Percentiles rank a stretch among this genome's conserved stretches.
These are phyloP conservation scores for Chalaropsis thielavioides DNA, from an alignment of 2,329 filamentous ascomycete genomes.

Conservation along the genomic window DNA sequence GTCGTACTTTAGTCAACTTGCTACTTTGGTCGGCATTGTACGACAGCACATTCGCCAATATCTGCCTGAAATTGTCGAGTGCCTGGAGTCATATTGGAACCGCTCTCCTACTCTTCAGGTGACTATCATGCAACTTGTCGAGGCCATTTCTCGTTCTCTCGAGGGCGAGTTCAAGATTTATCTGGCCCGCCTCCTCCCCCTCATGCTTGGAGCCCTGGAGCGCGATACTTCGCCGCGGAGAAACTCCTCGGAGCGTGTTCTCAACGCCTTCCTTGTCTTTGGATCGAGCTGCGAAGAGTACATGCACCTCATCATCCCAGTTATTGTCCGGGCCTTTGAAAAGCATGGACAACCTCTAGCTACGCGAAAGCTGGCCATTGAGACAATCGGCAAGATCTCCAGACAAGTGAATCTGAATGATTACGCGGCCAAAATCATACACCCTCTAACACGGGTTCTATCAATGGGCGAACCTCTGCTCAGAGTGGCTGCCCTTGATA, in stretches of 20 bases:
- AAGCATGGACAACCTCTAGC: conserved; percentile 66
- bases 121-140: conserved; percentile 82
- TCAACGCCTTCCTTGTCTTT: conserved; percentile 92
- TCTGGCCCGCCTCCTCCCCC: conserved; percentile 69
- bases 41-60: conserved; percentile 91
- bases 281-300: conserved; percentile 94
- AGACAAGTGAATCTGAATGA: conserved; percentile 95
- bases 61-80: conserved; percentile 69
- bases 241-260: conserved; percentile 72
- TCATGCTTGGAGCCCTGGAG: conserved; percentile 90
- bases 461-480: conserved; percentile 57
- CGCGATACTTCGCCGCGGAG: conserved; percentile 64
- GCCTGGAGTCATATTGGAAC: conserved; percentile 84
- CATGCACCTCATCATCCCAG: conserved; percentile 96
- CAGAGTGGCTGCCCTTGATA: conserved; percentile 75
- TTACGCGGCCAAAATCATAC: conserved; percentile 90
- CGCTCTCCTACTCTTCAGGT: conserved; percentile 65
- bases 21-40: conserved; percentile 85
- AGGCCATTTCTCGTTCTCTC: conserved; percentile 82
- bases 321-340: conserved; percentile 89
- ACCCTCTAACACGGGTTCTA: conserved; percentile 75
- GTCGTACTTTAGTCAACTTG: conserved; percentile 94
- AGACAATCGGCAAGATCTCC: conserved; percentile 86
- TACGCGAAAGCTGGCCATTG: conserved; percentile 77
- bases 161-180: conserved; percentile 98